phyloP scores from a whole-genome alignment of 2,329 filamentous ascomycete genomes.

The Cladophialophora bantiana region DNA sequence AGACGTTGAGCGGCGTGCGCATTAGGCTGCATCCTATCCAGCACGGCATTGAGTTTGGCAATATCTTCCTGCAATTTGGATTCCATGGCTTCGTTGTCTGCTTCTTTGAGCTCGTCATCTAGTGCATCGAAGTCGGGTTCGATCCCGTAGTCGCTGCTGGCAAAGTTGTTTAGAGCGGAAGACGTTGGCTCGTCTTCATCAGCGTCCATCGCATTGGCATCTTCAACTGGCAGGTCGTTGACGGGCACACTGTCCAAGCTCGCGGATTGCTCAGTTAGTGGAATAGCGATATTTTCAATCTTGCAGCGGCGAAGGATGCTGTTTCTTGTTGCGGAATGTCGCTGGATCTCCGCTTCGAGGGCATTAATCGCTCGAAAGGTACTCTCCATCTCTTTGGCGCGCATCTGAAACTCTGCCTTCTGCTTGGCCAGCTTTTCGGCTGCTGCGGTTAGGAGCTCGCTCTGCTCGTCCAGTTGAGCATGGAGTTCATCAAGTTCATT shows the following conservation, averaged over 20 bases:
- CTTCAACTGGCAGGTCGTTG: conserved; percentile 77
- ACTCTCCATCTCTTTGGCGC: conserved; percentile 81
- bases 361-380: conserved; percentile 75
- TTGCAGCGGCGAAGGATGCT: conserved; percentile 86
- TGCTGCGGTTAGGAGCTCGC: conserved; percentile 71
- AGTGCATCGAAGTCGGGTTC: conserved; percentile 83
- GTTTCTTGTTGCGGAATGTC: conserved; percentile 83
- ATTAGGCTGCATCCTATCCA: conserved; percentile 95
- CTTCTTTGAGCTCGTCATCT: conserved; percentile 80
- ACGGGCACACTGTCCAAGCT: conserved; percentile 83
- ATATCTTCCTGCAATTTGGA: conserved; percentile 80
- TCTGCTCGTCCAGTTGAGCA: conserved; percentile 73
- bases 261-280: conserved; percentile 73
- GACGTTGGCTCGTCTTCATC: conserved; percentile 67
- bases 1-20: conserved; percentile 94
- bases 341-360: conserved; percentile 85
- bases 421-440: conserved; percentile 79
- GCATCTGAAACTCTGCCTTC: conserved; percentile 80
- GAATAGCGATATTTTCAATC: conserved; percentile 89
- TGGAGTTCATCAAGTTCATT: conserved; percentile 79
- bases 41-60: conserved; percentile 72
- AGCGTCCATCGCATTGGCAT: conserved; percentile 90
- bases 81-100: conserved; percentile 76
- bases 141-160: conserved; percentile 83
- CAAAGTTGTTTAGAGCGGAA: conserved; percentile 61